Evolutionary conservation across 2,329 filamentous ascomycete genomes (phyloP).

Genomic region (Colletotrichum lupini): DNA sequence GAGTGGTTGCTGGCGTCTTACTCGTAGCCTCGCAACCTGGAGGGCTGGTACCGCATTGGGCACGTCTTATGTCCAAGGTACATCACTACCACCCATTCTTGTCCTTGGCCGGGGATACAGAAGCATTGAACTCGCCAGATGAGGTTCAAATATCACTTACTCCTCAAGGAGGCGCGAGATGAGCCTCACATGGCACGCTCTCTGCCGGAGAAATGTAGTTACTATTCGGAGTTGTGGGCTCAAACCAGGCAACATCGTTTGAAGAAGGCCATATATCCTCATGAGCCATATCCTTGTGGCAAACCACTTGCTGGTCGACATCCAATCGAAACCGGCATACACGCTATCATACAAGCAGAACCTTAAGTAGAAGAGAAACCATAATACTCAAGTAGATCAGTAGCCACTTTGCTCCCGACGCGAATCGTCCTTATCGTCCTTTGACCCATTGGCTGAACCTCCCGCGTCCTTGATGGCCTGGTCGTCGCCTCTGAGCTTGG

Average conservation of each 20-base stretch:
- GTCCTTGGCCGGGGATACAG: no score
- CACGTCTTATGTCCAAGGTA: neutral
- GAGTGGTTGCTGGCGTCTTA: neutral
- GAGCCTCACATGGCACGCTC: neutral
- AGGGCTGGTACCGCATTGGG: neutral
- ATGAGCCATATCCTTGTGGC: neutral
- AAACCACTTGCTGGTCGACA: neutral
- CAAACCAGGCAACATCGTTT: neutral
- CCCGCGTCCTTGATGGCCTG: constrained; percentile 74
- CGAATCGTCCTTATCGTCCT: constrained; percentile 47
- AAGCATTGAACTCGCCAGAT: neutral
- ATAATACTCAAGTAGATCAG: constrained; percentile 41
- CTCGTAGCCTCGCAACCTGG: neutral
- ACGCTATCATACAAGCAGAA: neutral
- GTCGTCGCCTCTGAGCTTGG: constrained; percentile 90
- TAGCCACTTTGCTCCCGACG: constrained; percentile 66
- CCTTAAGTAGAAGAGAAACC: neutral
- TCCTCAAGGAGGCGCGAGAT: neutral
- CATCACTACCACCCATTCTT: neutral
- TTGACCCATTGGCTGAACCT: constrained; percentile 57
- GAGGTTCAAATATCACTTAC: neutral
- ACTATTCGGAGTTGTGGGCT: neutral
- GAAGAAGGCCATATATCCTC: neutral
- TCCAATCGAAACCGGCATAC: neutral
- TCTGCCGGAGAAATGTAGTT: neutral